Conservation (phyloP, 306 rosid genomes). For the Sesbania bispinosa region DNA sequence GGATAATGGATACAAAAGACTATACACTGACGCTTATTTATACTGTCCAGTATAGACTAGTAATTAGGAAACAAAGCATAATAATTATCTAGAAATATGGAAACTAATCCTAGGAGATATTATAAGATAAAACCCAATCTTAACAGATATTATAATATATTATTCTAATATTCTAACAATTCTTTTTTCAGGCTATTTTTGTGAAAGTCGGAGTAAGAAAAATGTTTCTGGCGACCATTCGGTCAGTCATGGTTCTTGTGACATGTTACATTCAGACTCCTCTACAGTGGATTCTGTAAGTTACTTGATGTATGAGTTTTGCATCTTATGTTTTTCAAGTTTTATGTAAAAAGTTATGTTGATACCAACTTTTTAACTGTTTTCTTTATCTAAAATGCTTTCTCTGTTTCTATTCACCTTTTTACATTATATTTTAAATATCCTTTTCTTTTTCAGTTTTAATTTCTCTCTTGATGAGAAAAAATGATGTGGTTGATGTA, state of each 20-base stretch:
- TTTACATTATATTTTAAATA: not conserved
- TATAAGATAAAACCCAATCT: no score
- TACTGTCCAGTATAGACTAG: no score
- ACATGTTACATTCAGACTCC: slow-evolving; percentile 33
- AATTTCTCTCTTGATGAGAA: no score
- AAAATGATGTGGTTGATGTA: not conserved
- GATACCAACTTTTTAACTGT: not conserved
- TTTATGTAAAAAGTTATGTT: not conserved
- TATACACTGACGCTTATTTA: no score
- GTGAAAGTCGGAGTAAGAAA: slow-evolving; percentile 39
- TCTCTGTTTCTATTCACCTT: no score
- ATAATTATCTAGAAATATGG: no score
- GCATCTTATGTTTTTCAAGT: not conserved
- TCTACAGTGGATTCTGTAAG: slow-evolving; percentile 50
- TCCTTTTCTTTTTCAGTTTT: not conserved
- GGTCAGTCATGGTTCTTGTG: slow-evolving; percentile 32
- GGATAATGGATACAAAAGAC: no score
- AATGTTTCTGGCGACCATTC: slow-evolving; percentile 47
- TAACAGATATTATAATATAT: no score
- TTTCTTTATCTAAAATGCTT: not conserved
- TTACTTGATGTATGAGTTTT: slow-evolving; percentile 11
- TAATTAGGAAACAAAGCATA: no score
- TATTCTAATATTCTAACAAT: no score
- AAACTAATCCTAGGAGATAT: no score
- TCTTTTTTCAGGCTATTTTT: slow-evolving; percentile 38